Base-by-base conservation (phyloP, 768 basidiomycete species). In the Naganishia onofrii region DNA sequence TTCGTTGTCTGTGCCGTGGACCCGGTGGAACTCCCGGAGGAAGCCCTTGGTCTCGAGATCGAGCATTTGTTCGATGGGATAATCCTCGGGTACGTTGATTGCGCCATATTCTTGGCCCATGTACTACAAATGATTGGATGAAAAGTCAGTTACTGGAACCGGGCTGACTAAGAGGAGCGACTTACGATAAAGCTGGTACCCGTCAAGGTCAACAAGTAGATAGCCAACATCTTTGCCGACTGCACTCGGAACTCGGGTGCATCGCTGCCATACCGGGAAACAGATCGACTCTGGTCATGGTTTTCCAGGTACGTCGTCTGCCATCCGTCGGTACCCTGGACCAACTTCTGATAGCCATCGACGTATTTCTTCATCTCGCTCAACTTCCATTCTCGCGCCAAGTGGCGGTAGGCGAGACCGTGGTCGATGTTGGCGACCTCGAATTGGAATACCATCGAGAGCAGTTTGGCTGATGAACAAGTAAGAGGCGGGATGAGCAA, bases 51-150 rank as follows among this genome's bases (percentile, higher is more conserved):
- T 68, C 42, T 68, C 67, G 38, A 48, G 42, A 31, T 68, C 67
- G 34, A 57, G 67, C 79, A 89, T 91, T 74, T 89, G 88, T 67
- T 89, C 87, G 26, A 89, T 83, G 0, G 85, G 85, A 88, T 89
- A 90, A 1, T 73, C 70, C 21, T 73, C 69, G 0, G 82, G 81
- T 3, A 79, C 67, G 67, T 83, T 83, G 72, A 84, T 86, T 76
- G 88, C 80, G 0, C 86, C 89, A 0, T 90, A 83, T 76, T 91
- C 90, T 76, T 90, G 84, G 3, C 79, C 90, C 81, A 90, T 88
- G 76, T 87, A 91, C 66, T 67, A 23, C 6, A 34, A 10, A 32
- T 5, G 10, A 17, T 17, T 17, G n/a, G 2, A n/a, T 3, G 32
- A 26, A 26, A 29, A n/a, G n/a, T 48, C 32, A 46, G 28, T 8